phyloP scores from a whole-genome alignment of 495 filamentous ascomycete genomes.

The Trichoderma parareesei region DNA sequence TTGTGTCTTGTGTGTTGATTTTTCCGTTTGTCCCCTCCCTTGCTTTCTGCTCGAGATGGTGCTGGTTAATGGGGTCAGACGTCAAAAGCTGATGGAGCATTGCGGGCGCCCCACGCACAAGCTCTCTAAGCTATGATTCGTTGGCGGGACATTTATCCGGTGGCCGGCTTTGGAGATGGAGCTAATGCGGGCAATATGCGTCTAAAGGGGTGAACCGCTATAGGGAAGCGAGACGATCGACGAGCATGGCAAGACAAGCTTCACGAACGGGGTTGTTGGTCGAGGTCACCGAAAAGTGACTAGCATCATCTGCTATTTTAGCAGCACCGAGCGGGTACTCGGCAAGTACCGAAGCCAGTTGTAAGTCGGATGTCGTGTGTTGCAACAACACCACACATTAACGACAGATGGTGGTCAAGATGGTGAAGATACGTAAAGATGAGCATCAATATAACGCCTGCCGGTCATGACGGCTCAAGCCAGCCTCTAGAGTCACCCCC shows the following conservation, averaged over 20 bases:
- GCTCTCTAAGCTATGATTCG: constrained; percentile 1
- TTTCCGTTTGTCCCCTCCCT: no score
- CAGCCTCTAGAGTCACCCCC: no score
- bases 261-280: not conserved
- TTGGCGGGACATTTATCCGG: not conserved
- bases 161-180: not conserved
- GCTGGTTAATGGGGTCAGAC: not conserved
- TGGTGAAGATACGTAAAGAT: no score
- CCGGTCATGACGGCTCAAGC: no score
- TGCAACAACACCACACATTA: not conserved
- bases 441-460: not conserved
- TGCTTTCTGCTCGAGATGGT: not conserved
- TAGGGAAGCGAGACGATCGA: not conserved
- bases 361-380: not conserved
- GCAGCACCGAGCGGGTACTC: not conserved
- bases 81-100: not conserved
- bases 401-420: no score
- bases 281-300: not conserved
- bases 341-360: not conserved
- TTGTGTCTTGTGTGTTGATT: no score
- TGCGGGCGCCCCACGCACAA: not conserved
- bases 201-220: not conserved
- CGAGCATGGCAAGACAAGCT: not conserved
- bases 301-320: not conserved
- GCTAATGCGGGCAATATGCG: not conserved